phyloP scores from a whole-genome alignment of 1,284 basidiomycete species.

The Meripilus lineatus region DNA sequence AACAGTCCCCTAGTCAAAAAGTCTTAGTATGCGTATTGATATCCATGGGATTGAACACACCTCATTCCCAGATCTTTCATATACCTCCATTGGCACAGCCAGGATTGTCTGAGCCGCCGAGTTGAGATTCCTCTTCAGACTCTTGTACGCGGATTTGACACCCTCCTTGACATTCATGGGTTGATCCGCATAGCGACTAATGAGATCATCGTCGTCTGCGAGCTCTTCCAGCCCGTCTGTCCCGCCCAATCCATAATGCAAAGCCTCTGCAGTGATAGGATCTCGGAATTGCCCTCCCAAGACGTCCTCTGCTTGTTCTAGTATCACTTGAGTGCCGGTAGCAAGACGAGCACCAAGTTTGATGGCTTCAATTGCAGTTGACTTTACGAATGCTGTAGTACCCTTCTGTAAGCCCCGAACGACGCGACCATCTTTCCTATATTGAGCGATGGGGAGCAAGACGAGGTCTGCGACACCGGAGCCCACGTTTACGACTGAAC shows the following conservation, averaged over 20 bases:
- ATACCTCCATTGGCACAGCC: conserved; percentile 98
- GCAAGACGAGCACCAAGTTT: conserved; percentile 93
- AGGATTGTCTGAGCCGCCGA: conserved; percentile 97
- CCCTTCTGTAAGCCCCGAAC: conserved; percentile 93
- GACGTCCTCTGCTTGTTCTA: conserved; percentile 93
- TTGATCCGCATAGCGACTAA: conserved; percentile 90
- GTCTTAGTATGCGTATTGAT: conserved; percentile 4
- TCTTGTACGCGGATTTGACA: conserved; percentile 85
- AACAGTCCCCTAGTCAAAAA: conserved; percentile 67
- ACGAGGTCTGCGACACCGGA: conserved; percentile 95
- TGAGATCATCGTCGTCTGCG: conserved; percentile 47
- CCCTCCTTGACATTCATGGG: conserved; percentile 83
- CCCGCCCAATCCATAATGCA: conserved; percentile 30
- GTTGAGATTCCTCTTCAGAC: conserved; percentile 79
- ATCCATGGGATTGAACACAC: conserved; percentile 36
- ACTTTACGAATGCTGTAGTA: conserved; percentile 87
- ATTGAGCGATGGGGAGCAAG: conserved; percentile 93
- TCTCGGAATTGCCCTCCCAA: conserved; percentile 75
- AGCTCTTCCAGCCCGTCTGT: conserved; percentile 30
- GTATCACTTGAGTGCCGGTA: conserved; percentile 94
- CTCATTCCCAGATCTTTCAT: conserved; percentile 86
- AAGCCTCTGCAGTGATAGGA: conserved; percentile 60
- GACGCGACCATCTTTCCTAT: conserved; percentile 94
- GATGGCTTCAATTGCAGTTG: conserved; percentile 92
- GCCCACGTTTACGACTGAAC: conserved; percentile 94